Evolutionary conservation across 2,329 filamentous ascomycete species (phyloP), one percentile per base, ranked within the genome.

Genomic region (Fusarium kyushuense): DNA sequence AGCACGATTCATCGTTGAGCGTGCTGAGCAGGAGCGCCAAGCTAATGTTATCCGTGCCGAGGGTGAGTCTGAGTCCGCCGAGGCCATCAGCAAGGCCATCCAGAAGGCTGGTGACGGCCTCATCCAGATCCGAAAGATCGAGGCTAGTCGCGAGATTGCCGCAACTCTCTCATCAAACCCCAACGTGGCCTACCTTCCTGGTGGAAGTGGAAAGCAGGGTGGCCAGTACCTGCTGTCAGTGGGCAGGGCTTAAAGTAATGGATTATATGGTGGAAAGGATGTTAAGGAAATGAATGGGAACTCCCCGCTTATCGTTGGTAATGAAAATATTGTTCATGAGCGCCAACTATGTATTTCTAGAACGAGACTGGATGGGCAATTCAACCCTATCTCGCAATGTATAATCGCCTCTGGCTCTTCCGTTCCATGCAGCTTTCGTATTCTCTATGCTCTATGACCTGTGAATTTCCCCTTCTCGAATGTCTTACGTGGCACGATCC

Each of bases 1-100:
- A 71, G 96, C 96, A 48, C 89, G 96, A 72, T 99, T 99, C 85
- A 96, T 99, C 74, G 96, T 99, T 79, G 96, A 99, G 87, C 93
- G 93, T 80, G 96, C 96, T 64, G 96, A 99, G 87, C 96, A 99
- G 85, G 96, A 99, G 85, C 88, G 96, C 76, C 96, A 99, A 84
- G 96, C 96, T 74, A 98, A 96, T 83, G 96, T 99, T 76, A 99
- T 99, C 81, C 89, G 96, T 58, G 96, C 96, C 53, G 96, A 99
- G 87, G 96, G 96, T 79, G 96, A 99, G 83, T 95, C 95, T 72
- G 95, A 98, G 87, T 93, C 91, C 75, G 96, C 96, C 48, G 96
- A 99, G 56, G 96, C 94, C 69, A 98, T 99, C 79, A 91, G 89
- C 82, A 96, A 91, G 84, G 95, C 95, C 21, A 94, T 99, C 73